Conservation (phyloP, 163 green algal genomes). For the Coccomyxa subellipsoidea region DNA sequence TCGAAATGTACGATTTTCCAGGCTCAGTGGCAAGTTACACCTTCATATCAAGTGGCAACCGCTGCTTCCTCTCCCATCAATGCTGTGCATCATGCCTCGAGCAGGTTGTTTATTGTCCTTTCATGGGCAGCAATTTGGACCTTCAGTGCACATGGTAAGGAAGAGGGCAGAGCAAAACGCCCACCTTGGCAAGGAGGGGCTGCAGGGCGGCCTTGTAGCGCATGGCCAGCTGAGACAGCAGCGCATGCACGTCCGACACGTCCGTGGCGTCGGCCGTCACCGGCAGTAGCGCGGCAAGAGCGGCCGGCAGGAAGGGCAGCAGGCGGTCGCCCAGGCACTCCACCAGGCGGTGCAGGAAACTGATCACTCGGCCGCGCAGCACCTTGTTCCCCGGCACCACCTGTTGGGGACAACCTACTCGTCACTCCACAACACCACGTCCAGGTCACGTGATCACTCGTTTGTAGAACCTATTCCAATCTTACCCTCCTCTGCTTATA, state of each 20-base stretch:
- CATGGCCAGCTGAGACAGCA: constrained; percentile 67
- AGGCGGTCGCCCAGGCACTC: constrained; percentile 62
- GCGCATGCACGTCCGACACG: constrained; percentile 52
- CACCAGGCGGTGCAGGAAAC: constrained; percentile 83
- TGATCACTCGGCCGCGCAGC: constrained; percentile 73
- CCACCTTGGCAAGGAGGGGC: constrained; percentile 27
- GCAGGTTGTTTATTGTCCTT: too few relatives aligned
- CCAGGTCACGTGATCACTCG: too few relatives aligned
- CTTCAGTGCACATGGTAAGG: too few relatives aligned
- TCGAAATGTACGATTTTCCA: too few relatives aligned
- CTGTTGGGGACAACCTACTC: too few relatives aligned
- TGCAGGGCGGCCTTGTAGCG: constrained; percentile 41
- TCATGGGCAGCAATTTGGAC: too few relatives aligned
- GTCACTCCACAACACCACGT: too few relatives aligned
- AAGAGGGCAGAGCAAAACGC: too few relatives aligned
- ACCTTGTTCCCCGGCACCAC: constrained; percentile 49
- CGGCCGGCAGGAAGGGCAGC: constrained; percentile 64
- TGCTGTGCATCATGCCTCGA: too few relatives aligned
- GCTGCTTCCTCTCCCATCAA: too few relatives aligned
- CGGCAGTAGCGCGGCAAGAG: constrained; percentile 63
- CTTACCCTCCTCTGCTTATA: too few relatives aligned
- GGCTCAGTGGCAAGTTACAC: background rate
- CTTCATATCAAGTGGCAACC: background rate
- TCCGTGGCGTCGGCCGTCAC: constrained; percentile 32
- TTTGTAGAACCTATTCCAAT: too few relatives aligned